A percentile compares a stretch with the other conserved stretches of the same genome.
Evolutionary conservation across 257 asterid species (phyloP).

Genomic region (Mentha longifolia): DNA sequence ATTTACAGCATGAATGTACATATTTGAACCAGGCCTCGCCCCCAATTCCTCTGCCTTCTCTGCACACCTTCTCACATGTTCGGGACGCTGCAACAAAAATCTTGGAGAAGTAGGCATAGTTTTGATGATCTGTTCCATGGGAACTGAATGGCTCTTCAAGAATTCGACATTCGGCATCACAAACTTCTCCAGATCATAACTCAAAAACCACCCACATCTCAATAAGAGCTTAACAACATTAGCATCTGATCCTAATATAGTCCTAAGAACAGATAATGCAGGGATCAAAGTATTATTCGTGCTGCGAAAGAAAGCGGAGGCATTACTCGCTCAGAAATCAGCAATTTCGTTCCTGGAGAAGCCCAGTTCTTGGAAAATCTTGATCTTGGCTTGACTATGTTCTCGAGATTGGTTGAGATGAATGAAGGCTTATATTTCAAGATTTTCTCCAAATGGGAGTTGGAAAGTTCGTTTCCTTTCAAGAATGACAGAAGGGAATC

Average conservation of each 20-base stretch:
- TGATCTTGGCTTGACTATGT: conserved; percentile 42
- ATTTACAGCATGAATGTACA: conserved; percentile 34
- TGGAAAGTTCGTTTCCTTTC: conserved; percentile 41
- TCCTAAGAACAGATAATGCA: conserved; percentile 33
- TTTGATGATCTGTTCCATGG: conserved; percentile 17
- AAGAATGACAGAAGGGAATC: conserved; percentile 34
- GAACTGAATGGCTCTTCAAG: conserved; percentile 34
- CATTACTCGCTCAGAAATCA: conserved; percentile 31
- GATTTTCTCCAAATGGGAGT: conserved; percentile 40
- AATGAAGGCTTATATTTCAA: conserved; percentile 29
- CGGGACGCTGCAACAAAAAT: conserved; percentile 40
- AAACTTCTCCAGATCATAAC: conserved; percentile 32
- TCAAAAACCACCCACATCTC: conserved; percentile 33
- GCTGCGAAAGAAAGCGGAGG: conserved; percentile 33
- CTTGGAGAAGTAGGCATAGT: conserved; percentile 30
- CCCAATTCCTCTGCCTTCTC: conserved; percentile 41
- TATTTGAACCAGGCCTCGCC: conserved; percentile 1
- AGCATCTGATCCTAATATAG: conserved; percentile 26
- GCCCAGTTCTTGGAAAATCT: conserved; percentile 37
- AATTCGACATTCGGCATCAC: conserved; percentile 47
- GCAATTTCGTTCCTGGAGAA: conserved; percentile 30
- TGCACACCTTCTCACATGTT: conserved; percentile 33
- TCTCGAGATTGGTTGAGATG: conserved; percentile 30
- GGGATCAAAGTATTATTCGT: conserved; percentile 27
- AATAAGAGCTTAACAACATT: conserved; percentile 41